Evolutionary conservation across 1,284 basidiomycete species (phyloP).

Genomic region (Moesziomyces antarcticus): DNA sequence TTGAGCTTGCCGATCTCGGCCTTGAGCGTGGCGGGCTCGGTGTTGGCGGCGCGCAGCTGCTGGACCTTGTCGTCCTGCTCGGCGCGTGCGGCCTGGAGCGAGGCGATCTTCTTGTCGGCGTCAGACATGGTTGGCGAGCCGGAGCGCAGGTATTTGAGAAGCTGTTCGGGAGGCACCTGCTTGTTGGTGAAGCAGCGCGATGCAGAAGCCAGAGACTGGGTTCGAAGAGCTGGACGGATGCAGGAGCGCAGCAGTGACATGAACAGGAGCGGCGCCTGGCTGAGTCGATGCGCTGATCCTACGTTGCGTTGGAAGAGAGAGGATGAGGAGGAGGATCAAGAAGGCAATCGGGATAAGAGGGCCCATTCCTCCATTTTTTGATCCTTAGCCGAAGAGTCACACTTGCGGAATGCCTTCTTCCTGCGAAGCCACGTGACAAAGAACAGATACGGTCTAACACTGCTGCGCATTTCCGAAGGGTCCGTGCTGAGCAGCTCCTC

Average conservation of each 20-base stretch:
- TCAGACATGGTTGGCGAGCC: constrained; percentile 24
- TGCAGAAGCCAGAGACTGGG: constrained; percentile 10
- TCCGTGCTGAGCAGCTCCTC: constrained; percentile 19
- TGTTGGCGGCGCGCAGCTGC: constrained; percentile 47
- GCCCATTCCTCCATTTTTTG: background rate
- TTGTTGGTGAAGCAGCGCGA: constrained; percentile 19
- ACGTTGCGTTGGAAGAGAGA: background rate
- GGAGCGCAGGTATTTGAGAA: constrained; percentile 20
- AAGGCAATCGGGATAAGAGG: background rate
- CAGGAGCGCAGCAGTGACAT: constrained; percentile 36
- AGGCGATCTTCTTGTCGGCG: constrained; percentile 25
- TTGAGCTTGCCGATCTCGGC: constrained; percentile 55
- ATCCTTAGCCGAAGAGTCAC: background rate
- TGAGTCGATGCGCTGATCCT: background rate
- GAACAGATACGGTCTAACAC: constrained; percentile 3
- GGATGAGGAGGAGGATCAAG: background rate
- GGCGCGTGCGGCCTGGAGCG: constrained; percentile 46
- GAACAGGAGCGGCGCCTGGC: constrained; percentile 4
- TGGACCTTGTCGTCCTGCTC: constrained; percentile 59
- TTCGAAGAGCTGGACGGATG: constrained; percentile 13
- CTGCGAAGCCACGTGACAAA: constrained; percentile 8
- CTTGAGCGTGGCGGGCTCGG: constrained; percentile 43
- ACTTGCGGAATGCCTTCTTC: background rate
- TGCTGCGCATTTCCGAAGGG: background rate
- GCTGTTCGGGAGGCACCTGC: constrained; percentile 29